A percentile compares a stretch with the other conserved stretches of the same genome.
Conservation (phyloP, 2,329 filamentous ascomycete species). For the Sporothrix curviconia region DNA sequence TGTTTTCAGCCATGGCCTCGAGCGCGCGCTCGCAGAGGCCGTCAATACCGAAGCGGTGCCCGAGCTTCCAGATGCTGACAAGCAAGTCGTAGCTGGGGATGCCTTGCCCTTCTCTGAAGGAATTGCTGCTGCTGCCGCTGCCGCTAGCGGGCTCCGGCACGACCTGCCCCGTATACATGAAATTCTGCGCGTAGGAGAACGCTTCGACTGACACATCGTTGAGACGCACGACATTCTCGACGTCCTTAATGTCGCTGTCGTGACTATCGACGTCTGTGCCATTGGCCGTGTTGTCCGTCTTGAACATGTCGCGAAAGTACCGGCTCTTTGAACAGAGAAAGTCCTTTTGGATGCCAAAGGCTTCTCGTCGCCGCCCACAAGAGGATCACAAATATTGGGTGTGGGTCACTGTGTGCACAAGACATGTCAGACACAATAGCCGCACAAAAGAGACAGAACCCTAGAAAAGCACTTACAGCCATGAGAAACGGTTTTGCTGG, state of each 20-base stretch:
- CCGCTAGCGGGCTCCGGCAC: conserved; percentile 24
- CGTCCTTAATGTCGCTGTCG: conserved; percentile 21
- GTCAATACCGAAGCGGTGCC: conserved; percentile 43
- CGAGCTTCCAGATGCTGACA: conserved; percentile 52
- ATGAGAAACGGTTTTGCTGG: conserved; percentile 22
- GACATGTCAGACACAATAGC: neutral
- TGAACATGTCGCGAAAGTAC: conserved; percentile 43
- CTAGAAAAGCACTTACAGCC: conserved; percentile 22
- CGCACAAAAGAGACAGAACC: neutral
- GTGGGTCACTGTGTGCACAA: conserved; percentile 38
- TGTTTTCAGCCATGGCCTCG: conserved; percentile 51
- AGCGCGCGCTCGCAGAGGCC: conserved; percentile 52
- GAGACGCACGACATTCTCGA: conserved; percentile 47
- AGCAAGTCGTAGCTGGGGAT: conserved; percentile 49
- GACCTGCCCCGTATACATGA: conserved; percentile 46
- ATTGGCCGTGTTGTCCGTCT: neutral
- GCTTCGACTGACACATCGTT: conserved; percentile 42
- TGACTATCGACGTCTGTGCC: neutral
- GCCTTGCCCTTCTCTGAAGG: conserved; percentile 24
- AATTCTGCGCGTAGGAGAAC: conserved; percentile 51
- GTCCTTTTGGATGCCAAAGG: conserved; percentile 54
- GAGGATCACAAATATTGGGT: conserved; percentile 49
- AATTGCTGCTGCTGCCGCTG: conserved; percentile 18
- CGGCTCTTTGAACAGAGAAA: conserved; percentile 48
- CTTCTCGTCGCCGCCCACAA: conserved; percentile 43